A percentile compares a stretch with the other conserved stretches of the same genome.
Evolutionary conservation across 2,329 filamentous ascomycete genomes (phyloP).

Genomic region (Trichoderma semiorbis): DNA sequence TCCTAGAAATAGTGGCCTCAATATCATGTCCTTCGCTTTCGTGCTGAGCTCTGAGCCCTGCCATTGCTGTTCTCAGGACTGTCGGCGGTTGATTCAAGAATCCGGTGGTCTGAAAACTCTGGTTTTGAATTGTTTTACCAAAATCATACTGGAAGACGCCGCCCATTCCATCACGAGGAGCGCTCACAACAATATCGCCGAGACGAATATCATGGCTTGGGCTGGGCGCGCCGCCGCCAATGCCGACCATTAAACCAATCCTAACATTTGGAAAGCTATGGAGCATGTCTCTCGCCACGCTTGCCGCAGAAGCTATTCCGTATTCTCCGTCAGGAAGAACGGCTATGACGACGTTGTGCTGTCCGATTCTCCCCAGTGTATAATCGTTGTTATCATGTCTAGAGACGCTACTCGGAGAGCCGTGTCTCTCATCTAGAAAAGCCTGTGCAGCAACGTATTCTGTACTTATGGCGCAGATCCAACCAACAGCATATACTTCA

Average conservation of each 20-base stretch:
- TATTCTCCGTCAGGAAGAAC: background rate
- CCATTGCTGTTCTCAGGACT: background rate
- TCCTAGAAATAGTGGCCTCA: background rate
- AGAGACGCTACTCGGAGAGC: background rate
- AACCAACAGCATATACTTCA: background rate
- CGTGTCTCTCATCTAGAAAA: background rate
- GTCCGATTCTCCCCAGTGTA: background rate
- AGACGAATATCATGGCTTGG: background rate
- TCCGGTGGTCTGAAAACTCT: background rate
- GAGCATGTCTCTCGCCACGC: background rate
- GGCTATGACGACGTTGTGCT: background rate
- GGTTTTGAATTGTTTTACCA: background rate
- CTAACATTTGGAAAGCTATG: background rate
- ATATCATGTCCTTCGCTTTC: background rate
- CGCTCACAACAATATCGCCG: background rate
- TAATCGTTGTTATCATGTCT: background rate
- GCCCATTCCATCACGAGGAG: background rate
- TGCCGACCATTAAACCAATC: background rate
- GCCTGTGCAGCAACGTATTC: background rate
- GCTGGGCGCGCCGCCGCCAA: background rate
- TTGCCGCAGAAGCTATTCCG: background rate
- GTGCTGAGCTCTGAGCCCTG: background rate
- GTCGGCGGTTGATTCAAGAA: background rate
- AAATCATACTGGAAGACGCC: background rate
- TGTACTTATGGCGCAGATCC: background rate